Evolutionary conservation across 441 rosid genomes (phyloP).

Genomic region (Bocquillonia castaneifolia): DNA sequence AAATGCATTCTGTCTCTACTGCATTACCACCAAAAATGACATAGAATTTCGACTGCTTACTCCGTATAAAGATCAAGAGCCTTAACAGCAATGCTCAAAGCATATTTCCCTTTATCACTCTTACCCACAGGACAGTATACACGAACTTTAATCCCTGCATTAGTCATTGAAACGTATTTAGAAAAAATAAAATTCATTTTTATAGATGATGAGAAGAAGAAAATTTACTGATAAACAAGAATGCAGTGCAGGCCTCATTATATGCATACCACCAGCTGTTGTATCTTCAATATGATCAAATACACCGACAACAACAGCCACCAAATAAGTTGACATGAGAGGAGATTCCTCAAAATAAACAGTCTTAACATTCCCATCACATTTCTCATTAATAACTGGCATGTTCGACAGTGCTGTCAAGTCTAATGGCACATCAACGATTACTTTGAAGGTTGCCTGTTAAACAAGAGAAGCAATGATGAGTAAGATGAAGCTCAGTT

Average conservation of each 20-base stretch:
- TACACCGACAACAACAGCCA: constrained; percentile 84
- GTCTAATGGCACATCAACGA: constrained; percentile 74
- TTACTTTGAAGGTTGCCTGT: constrained; percentile 89
- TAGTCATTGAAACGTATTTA: constrained; percentile 5
- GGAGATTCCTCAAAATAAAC: constrained; percentile 85
- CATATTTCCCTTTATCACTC: constrained; percentile 82
- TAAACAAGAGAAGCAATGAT: not conserved
- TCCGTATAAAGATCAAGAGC: constrained; percentile 78
- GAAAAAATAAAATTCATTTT: not conserved
- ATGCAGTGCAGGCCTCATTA: no score
- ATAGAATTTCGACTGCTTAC: constrained; percentile 31
- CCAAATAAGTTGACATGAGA: constrained; percentile 93
- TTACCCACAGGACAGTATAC: constrained; percentile 92
- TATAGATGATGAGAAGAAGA: no score
- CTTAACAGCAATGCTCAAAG: constrained; percentile 78
- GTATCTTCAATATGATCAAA: constrained; percentile 86
- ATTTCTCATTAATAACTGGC: constrained; percentile 73
- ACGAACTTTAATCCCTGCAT: constrained; percentile 70
- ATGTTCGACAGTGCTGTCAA: constrained; percentile 88
- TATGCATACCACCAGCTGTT: constrained; percentile 74
- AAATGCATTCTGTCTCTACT: no score
- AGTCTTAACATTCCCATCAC: constrained; percentile 57
- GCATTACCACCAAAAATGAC: constrained; percentile 7
- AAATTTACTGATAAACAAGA: not conserved
- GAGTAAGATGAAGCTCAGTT: no score